These are phyloP conservation scores for Lasiosphaeria miniovina DNA, from an alignment of 495 filamentous ascomycete species.

Conservation along the genomic window DNA sequence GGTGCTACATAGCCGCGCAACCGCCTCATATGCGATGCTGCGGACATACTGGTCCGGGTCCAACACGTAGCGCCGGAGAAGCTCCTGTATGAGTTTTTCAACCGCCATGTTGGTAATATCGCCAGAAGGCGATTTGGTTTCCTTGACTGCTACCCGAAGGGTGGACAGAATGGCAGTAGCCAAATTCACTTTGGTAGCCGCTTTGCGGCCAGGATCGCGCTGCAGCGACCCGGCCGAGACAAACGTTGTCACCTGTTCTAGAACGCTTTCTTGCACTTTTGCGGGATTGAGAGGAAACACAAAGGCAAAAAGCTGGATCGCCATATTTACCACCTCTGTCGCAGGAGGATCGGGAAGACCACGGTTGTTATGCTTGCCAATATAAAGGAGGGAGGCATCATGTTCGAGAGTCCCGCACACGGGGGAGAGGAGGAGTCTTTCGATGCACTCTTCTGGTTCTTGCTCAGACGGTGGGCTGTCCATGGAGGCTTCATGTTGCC, in stretches of 20 bases:
- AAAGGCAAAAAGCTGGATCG: constrained; percentile 87
- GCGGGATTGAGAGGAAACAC: constrained; percentile 81
- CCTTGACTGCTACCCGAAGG: constrained; percentile 78
- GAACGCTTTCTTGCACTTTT: constrained; percentile 90
- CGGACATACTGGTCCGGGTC: constrained; percentile 83
- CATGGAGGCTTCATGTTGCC: constrained; percentile 59
- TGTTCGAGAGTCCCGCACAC: constrained; percentile 83
- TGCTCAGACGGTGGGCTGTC: constrained; percentile 60
- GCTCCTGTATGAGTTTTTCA: constrained; percentile 82
- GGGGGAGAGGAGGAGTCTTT: constrained; percentile 67
- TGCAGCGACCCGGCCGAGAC: constrained; percentile 75
- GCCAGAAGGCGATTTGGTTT: constrained; percentile 68
- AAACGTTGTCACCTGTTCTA: constrained; percentile 89
- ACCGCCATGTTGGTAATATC: constrained; percentile 71
- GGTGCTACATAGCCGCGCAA: constrained; percentile 87
- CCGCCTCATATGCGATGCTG: constrained; percentile 76
- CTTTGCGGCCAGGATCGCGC: constrained; percentile 80
- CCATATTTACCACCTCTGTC: constrained; percentile 91
- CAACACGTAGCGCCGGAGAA: constrained; percentile 74
- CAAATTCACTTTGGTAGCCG: constrained; percentile 88
- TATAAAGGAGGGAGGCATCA: constrained; percentile 81
- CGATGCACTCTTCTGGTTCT: constrained; percentile 65
- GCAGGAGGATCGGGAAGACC: constrained; percentile 73
- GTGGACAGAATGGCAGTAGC: constrained; percentile 75
- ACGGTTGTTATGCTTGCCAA: constrained; percentile 42